Percentiles rank a stretch among this genome's conserved stretches.
These are phyloP conservation scores for Boletus rubropictus DNA, from an alignment of 768 basidiomycete species.

Conservation along the genomic window DNA sequence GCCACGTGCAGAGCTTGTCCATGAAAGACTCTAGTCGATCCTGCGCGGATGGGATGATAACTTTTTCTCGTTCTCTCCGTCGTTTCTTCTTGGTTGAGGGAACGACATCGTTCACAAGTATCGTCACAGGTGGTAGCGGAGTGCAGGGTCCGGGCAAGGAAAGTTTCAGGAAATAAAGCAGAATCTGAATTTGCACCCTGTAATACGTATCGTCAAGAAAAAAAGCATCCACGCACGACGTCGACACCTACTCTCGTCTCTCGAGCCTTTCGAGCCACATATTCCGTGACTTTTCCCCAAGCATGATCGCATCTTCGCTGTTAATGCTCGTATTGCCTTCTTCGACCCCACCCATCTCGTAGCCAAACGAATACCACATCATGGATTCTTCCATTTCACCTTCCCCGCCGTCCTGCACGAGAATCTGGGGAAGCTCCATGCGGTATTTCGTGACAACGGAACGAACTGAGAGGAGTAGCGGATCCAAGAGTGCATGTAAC, in stretches of 20 bases:
- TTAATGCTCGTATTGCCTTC: slow-evolving; percentile 23
- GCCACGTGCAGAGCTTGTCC: slow-evolving; percentile 78
- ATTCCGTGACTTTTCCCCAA: slow-evolving; percentile 49
- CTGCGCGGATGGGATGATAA: slow-evolving; percentile 29
- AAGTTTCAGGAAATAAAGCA: slow-evolving; percentile 61
- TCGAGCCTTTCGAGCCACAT: slow-evolving; percentile 63
- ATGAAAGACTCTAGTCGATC: slow-evolving; percentile 67
- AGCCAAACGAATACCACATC: slow-evolving; percentile 69
- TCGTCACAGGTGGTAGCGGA: slow-evolving; percentile 27
- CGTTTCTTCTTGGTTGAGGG: slow-evolving; percentile 30
- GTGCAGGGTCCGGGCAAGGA: slow-evolving; percentile 47
- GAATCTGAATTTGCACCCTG: slow-evolving; percentile 72
- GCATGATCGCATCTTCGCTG: slow-evolving; percentile 26
- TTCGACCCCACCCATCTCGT: slow-evolving; percentile 41
- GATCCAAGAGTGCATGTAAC: slow-evolving; percentile 54
- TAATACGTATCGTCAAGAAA: slow-evolving; percentile 3
- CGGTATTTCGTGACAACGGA: slow-evolving; percentile 56
- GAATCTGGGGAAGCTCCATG: slow-evolving; percentile 53
- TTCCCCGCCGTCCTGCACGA: slow-evolving; percentile 52
- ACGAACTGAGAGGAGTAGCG: slow-evolving; percentile 56
- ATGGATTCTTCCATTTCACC: slow-evolving; percentile 64
- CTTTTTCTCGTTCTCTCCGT: slow-evolving; percentile 18
- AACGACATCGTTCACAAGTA: slow-evolving; percentile 23
- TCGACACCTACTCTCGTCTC: slow-evolving; percentile 51
- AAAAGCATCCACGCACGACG: background rate